These are phyloP conservation scores for Macroventuria anomochaeta DNA, from an alignment of 2,329 filamentous ascomycete genomes.

Conservation along the genomic window DNA sequence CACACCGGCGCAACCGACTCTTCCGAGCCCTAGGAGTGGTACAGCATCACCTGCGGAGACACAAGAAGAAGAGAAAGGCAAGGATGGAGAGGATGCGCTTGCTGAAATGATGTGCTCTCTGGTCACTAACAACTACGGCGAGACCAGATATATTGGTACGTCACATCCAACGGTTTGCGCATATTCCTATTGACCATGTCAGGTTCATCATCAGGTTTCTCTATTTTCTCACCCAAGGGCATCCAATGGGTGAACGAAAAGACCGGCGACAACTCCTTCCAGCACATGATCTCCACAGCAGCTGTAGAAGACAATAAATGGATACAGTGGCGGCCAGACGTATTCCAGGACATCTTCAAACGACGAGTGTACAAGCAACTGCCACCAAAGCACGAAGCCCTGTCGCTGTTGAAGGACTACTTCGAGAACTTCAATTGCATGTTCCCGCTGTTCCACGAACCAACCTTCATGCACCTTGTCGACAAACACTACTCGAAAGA, in stretches of 20 bases:
- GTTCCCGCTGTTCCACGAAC: slow-evolving; percentile 96
- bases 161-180: neutral
- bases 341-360: slow-evolving; percentile 90
- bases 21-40: slow-evolving; percentile 59
- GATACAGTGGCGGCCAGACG: slow-evolving; percentile 97
- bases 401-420: slow-evolving; percentile 88
- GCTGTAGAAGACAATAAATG: slow-evolving; percentile 93
- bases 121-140: slow-evolving; percentile 91
- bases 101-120: slow-evolving; percentile 99
- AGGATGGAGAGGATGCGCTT: slow-evolving; percentile 79
- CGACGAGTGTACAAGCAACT: slow-evolving; percentile 82
- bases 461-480: slow-evolving; percentile 97
- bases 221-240: slow-evolving; percentile 97
- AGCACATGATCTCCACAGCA: slow-evolving; percentile 88
- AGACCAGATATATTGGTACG: slow-evolving; percentile 93
- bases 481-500: slow-evolving; percentile 92
- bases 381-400: slow-evolving; percentile 83
- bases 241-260: slow-evolving; percentile 99
- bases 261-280: slow-evolving; percentile 93
- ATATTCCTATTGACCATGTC: neutral
- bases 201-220: slow-evolving; percentile 97
- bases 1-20: slow-evolving; percentile 55
- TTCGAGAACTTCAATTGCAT: slow-evolving; percentile 99
- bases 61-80: slow-evolving; percentile 61
- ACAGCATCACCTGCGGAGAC: slow-evolving; percentile 60